These are phyloP conservation scores for Tricharina praecox DNA, from an alignment of 495 filamentous ascomycete species.

Conservation along the genomic window DNA sequence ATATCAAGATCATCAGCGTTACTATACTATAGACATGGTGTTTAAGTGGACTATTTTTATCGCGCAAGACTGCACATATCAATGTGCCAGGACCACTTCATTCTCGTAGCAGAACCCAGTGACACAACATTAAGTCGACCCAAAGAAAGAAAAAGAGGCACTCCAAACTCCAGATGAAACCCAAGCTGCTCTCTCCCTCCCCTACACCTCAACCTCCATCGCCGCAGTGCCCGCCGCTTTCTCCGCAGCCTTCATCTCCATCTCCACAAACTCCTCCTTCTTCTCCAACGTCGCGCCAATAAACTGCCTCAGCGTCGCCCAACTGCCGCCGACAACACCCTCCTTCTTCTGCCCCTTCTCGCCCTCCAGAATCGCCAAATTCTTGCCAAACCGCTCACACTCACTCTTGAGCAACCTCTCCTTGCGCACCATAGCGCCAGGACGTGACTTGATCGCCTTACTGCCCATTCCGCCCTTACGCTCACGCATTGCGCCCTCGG, in stretches of 20 bases:
- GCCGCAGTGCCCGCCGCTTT: background rate
- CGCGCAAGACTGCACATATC: too few relatives aligned
- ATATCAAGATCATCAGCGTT: constrained; percentile 94
- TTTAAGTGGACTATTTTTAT: too few relatives aligned
- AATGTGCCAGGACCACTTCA: too few relatives aligned
- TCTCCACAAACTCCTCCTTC: constrained; percentile 25
- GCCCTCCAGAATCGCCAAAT: constrained; percentile 50
- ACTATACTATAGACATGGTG: constrained; percentile 44
- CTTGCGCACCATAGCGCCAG: constrained; percentile 68
- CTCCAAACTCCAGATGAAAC: too few relatives aligned
- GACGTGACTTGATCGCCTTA: constrained; percentile 51
- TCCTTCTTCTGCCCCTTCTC: constrained; percentile 20
- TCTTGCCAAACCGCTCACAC: constrained; percentile 63
- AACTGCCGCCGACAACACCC: constrained; percentile 6
- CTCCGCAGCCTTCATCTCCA: constrained; percentile 6
- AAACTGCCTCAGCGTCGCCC: constrained; percentile 28
- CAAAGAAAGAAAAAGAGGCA: too few relatives aligned
- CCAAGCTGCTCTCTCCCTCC: too few relatives aligned
- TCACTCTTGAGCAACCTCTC: constrained; percentile 61
- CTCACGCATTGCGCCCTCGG: constrained; percentile 22
- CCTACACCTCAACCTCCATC: constrained; percentile 7
- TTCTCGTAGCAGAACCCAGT: too few relatives aligned
- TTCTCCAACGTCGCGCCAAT: constrained; percentile 30
- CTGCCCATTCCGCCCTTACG: constrained; percentile 36
- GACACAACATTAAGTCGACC: too few relatives aligned